Percentiles rank a stretch among this genome's conserved stretches.
These are phyloP conservation scores for Jatropha multifida DNA, from an alignment of 441 rosid species.

Conservation along the genomic window DNA sequence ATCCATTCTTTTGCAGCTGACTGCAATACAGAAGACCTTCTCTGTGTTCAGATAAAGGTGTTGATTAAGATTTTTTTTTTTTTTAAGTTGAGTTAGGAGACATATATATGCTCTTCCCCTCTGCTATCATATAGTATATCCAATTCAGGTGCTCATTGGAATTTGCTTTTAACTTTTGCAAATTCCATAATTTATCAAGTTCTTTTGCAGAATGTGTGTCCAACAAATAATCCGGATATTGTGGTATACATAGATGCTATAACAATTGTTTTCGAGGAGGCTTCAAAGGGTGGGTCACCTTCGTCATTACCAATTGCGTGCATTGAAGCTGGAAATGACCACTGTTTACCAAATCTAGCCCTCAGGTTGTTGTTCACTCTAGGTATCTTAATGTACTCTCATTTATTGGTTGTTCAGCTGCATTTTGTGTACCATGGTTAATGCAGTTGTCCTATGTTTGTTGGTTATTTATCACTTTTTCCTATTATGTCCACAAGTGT, in stretches of 20 bases:
- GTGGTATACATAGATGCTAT: constrained; percentile 83
- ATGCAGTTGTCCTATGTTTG: constrained; percentile 6
- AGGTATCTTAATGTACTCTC: constrained; percentile 27
- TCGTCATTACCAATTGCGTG: constrained; percentile 85
- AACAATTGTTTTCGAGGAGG: constrained; percentile 86
- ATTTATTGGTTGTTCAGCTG: constrained; percentile 19
- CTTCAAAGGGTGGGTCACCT: constrained; percentile 66
- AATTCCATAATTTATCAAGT: constrained; percentile 15
- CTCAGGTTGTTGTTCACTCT: constrained; percentile 62
- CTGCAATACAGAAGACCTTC: constrained; percentile 95
- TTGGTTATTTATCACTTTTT: constrained; percentile 10
- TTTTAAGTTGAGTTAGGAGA: neutral
- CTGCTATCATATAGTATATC: neutral
- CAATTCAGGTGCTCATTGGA: neutral
- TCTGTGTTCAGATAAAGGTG: constrained; percentile 97
- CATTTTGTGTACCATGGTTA: neutral
- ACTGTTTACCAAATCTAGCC: constrained; percentile 82
- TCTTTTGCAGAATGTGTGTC: constrained; percentile 79
- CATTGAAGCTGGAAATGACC: constrained; percentile 88
- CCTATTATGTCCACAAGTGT: constrained; percentile 1
- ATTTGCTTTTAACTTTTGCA: neutral
- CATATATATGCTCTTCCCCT: neutral
- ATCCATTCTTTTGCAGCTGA: constrained; percentile 84
- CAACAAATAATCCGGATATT: constrained; percentile 64
- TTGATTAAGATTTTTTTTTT: constrained; percentile 11